Conservation (phyloP, 139 green algal genomes). For the Gonium pectorale region DNA sequence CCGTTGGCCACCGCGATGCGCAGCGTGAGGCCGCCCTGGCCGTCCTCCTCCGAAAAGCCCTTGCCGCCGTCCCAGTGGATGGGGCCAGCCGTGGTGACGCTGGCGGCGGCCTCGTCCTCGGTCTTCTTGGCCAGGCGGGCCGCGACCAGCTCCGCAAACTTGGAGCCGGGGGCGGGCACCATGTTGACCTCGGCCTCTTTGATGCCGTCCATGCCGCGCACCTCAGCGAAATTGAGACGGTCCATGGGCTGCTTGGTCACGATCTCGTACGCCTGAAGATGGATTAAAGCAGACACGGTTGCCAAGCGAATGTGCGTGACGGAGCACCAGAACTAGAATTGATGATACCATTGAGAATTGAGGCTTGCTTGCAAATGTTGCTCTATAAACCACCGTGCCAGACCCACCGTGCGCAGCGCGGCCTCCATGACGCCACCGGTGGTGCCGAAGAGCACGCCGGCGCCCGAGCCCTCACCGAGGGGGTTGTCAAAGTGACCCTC, state of each 20-base stretch:
- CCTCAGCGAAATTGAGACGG: conserved; percentile 48
- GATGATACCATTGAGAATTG: too few species aligned
- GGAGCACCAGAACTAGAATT: too few species aligned
- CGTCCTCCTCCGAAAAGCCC: not conserved
- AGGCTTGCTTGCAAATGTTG: too few species aligned
- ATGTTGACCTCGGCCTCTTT: conserved; percentile 69
- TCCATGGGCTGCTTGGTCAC: conserved; percentile 53
- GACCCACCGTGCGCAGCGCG: conserved; percentile 73
- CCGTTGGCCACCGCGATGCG: conserved; percentile 78
- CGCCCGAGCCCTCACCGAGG: conserved; percentile 66
- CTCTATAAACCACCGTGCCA: too few species aligned
- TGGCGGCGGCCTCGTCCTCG: not conserved
- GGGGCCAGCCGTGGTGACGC: conserved; percentile 15
- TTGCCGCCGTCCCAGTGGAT: conserved; percentile 33
- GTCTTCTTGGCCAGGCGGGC: not conserved
- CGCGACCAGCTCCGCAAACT: conserved; percentile 45
- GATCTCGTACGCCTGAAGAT: conserved; percentile 55
- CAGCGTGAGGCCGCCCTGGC: conserved; percentile 43
- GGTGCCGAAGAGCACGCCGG: conserved; percentile 72
- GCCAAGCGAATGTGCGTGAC: too few species aligned
- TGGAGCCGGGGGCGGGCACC: conserved; percentile 31
- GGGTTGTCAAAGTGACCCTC: conserved; percentile 66
- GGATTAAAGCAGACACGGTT: too few species aligned
- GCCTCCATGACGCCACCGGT: conserved; percentile 85
- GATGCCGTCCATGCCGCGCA: conserved; percentile 77